Conservation (phyloP, 305 asterid genomes). For the Fraxinus xanthoxyloides region DNA sequence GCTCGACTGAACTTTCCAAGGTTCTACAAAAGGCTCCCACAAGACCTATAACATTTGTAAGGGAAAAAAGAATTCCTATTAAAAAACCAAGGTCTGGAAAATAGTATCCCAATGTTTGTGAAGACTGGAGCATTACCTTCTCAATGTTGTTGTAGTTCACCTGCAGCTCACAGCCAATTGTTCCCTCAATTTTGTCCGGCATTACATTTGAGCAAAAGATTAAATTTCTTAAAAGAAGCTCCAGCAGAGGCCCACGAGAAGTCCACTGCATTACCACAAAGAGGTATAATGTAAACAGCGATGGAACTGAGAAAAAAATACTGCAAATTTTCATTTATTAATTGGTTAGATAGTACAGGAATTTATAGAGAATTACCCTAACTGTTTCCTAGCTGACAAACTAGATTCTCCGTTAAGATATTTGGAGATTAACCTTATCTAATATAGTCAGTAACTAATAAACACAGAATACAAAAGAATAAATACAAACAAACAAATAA, state of each 20-base stretch:
- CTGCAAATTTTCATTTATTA: background rate
- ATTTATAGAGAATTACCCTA: background rate
- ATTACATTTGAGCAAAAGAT: slow-evolving; percentile 38
- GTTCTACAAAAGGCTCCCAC: slow-evolving; percentile 97
- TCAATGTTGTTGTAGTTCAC: slow-evolving; percentile 89
- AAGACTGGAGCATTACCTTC: slow-evolving; percentile 49
- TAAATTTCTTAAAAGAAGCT: slow-evolving; percentile 57
- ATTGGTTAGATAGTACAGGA: background rate
- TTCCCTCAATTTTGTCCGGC: slow-evolving; percentile 57
- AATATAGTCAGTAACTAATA: background rate
- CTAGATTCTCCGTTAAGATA: background rate
- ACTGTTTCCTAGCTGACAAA: background rate
- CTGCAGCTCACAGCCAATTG: slow-evolving; percentile 67
- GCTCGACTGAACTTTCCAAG: slow-evolving; percentile 73
- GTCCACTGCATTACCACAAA: slow-evolving; percentile 50
- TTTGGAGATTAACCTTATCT: background rate
- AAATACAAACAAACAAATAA: background rate
- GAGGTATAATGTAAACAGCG: background rate
- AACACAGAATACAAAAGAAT: background rate
- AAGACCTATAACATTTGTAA: slow-evolving; percentile 49
- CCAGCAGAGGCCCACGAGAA: slow-evolving; percentile 82
- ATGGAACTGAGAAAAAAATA: background rate
- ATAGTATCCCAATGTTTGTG: slow-evolving; percentile 11
- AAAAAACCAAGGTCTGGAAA: slow-evolving; percentile 16
- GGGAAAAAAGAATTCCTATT: slow-evolving; percentile 13